Percentiles rank a stretch among this genome's conserved stretches.
phyloP scores from a whole-genome alignment of 192 early-diverging fungal genomes.

The Rhizophagus clarus region DNA sequence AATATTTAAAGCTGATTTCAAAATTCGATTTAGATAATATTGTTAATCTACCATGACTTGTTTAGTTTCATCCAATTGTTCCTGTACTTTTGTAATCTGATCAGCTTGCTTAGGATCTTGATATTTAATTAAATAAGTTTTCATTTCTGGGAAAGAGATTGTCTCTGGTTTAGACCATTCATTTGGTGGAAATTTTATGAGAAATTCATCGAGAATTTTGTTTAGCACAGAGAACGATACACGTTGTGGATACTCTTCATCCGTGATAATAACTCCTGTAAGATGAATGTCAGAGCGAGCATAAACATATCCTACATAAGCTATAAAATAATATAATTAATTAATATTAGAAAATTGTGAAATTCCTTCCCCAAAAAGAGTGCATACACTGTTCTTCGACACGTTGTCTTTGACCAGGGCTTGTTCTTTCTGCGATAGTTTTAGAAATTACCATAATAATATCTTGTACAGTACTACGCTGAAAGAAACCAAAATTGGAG shows the following conservation, averaged over 20 bases:
- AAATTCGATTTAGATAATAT: neutral
- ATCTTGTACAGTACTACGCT: slow-evolving; percentile 68
- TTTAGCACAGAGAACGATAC: slow-evolving; percentile 85
- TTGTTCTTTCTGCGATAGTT: slow-evolving; percentile 85
- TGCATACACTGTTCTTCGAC: slow-evolving; percentile 76
- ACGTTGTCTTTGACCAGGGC: slow-evolving; percentile 75
- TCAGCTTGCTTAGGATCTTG: slow-evolving; percentile 94
- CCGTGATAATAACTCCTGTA: slow-evolving; percentile 75
- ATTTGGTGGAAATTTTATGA: slow-evolving; percentile 55
- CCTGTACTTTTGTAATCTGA: slow-evolving; percentile 90
- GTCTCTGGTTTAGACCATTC: slow-evolving; percentile 38
- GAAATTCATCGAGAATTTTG: slow-evolving; percentile 89
- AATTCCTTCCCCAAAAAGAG: neutral
- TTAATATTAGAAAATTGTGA: neutral
- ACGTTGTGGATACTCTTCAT: slow-evolving; percentile 87
- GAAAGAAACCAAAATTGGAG: slow-evolving; percentile 33
- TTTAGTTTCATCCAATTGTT: slow-evolving; percentile 97
- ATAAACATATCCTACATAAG: slow-evolving; percentile 83
- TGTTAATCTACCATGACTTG: slow-evolving; percentile 67
- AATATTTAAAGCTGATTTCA: neutral
- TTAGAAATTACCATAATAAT: slow-evolving; percentile 84
- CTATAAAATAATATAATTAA: slow-evolving; percentile 40
- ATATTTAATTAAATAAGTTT: slow-evolving; percentile 71
- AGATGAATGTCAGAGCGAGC: slow-evolving; percentile 66
- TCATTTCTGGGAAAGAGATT: slow-evolving; percentile 68